Percentiles rank a stretch among this genome's conserved stretches.
Conservation (phyloP, 805 yeast genomes). For the Wickerhamiella allomyrinae region DNA sequence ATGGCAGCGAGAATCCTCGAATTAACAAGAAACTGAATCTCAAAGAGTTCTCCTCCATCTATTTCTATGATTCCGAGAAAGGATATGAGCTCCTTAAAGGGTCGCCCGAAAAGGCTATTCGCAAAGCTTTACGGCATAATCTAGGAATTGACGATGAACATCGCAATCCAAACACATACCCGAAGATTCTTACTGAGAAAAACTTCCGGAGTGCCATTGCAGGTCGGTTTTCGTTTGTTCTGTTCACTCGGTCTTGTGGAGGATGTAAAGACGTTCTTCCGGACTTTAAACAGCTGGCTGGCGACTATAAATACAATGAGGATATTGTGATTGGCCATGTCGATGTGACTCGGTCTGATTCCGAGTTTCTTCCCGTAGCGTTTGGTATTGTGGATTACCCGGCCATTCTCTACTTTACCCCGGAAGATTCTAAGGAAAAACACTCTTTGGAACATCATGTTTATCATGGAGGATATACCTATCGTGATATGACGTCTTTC, state of each 20-base stretch:
- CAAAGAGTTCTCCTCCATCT: conserved; percentile 52
- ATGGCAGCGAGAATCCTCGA: conserved; percentile 44
- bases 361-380: neutral
- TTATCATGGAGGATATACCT: neutral
- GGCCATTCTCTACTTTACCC: conserved; percentile 3
- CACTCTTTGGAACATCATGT: neutral
- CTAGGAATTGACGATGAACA: neutral
- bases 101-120: neutral
- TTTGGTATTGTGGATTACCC: conserved; percentile 3
- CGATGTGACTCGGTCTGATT: conserved; percentile 2
- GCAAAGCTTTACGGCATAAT: neutral
- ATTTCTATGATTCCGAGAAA: conserved; percentile 21
- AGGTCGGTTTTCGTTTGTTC: conserved; percentile 3
- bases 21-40: conserved; percentile 37
- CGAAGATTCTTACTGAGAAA: neutral
- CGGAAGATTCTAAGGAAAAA: neutral
- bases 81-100: neutral
- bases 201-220: conserved; percentile 1
- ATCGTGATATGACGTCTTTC: neutral
- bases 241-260: neutral
- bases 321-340: conserved; percentile 4
- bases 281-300: conserved; percentile 22
- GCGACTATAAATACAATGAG: conserved; percentile 22
- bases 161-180: neutral
- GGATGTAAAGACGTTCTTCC: conserved; percentile 25